Evolutionary conservation across 1,284 basidiomycete species (phyloP).

Genomic region (Inonotus hispidus): DNA sequence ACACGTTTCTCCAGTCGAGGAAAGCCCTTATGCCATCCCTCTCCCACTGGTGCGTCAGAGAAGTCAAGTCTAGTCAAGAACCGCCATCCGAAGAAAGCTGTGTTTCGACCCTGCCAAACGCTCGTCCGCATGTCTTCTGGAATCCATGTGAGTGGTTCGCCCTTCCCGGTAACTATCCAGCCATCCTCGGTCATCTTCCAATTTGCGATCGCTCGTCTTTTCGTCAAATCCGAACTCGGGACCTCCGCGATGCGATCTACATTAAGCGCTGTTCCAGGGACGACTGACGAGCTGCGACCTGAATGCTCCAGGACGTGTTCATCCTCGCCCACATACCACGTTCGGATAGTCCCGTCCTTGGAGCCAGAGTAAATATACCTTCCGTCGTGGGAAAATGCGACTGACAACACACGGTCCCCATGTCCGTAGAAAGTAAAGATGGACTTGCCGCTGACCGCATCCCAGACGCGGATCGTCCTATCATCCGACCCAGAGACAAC

Average conservation of each 20-base stretch:
- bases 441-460: background rate
- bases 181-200: background rate
- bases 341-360: background rate
- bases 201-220: background rate
- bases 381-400: slow-evolving; percentile 13
- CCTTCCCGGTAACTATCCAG: background rate
- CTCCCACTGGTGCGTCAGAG: background rate
- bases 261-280: too few relatives aligned
- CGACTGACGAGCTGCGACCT: too few relatives aligned
- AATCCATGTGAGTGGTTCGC: background rate
- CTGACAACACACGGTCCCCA: slow-evolving; percentile 5
- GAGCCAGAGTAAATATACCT: background rate
- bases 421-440: slow-evolving; percentile 8
- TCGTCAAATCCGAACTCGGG: background rate
- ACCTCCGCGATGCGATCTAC: background rate
- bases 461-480: slow-evolving; percentile 1
- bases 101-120: background rate
- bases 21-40: background rate
- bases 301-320: background rate
- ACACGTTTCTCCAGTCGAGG: background rate
- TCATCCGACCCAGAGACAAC: background rate
- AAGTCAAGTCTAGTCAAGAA: background rate
- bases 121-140: background rate
- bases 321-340: background rate
- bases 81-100: background rate